These are phyloP conservation scores for Pseudogymnoascus sp. DNA, from an alignment of 2,329 filamentous ascomycete species.

Conservation along the genomic window DNA sequence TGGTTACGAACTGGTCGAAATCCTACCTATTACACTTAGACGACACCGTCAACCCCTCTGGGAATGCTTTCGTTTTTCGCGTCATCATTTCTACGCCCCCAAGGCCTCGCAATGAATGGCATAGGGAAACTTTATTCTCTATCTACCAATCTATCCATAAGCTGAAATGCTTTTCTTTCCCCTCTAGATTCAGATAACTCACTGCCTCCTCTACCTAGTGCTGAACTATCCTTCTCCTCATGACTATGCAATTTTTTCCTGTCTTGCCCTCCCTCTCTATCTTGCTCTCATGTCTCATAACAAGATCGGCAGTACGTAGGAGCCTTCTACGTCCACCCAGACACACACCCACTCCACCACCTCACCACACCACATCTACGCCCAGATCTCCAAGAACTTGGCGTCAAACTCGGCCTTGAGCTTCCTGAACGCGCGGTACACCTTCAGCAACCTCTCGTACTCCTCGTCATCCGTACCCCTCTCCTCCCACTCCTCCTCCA, in stretches of 20 bases:
- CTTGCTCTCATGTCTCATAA: neutral
- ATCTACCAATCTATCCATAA: neutral
- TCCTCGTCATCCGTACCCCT: slow-evolving; percentile 30
- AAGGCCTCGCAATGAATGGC: neutral
- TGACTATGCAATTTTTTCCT: slow-evolving; percentile 1
- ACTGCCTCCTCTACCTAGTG: neutral
- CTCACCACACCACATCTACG: slow-evolving; percentile 31
- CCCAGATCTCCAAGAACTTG: slow-evolving; percentile 57
- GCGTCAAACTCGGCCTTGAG: slow-evolving; percentile 53
- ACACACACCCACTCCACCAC: neutral
- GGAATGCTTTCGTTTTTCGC: neutral
- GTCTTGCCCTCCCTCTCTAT: neutral
- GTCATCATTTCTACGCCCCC: no score
- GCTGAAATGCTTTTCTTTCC: neutral
- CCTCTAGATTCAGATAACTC: neutral
- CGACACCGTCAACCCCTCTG: neutral
- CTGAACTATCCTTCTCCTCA: neutral
- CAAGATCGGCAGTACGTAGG: neutral
- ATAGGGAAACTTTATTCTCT: neutral
- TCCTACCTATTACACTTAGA: no score
- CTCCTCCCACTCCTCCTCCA: slow-evolving; percentile 28
- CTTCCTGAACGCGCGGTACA: slow-evolving; percentile 51
- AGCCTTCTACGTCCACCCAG: neutral
- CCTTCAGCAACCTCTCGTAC: slow-evolving; percentile 43
- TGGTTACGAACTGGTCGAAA: neutral